Conservation (phyloP, 2,329 filamentous ascomycete species). For the Pestalotiopsis sp. region DNA sequence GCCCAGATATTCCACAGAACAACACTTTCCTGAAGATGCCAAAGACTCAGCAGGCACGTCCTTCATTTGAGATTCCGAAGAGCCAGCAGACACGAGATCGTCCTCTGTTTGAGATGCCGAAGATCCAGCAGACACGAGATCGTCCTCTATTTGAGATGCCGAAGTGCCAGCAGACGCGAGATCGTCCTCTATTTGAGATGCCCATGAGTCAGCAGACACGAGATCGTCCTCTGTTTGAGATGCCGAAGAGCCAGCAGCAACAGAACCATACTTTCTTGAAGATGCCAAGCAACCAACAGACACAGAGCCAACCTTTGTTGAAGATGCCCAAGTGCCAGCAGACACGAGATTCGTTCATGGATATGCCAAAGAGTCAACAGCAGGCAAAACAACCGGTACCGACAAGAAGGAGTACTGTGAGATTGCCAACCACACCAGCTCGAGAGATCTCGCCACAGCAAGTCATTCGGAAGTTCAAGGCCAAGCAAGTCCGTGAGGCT, state of each 20-base stretch:
- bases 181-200: background rate
- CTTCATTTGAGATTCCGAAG: slow-evolving; percentile 17
- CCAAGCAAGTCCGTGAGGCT: background rate
- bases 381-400: background rate
- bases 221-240: too few species aligned
- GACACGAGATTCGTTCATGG: background rate
- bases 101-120: background rate
- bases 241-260: too few species aligned
- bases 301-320: background rate
- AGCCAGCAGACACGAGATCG: background rate
- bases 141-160: slow-evolving; percentile 20
- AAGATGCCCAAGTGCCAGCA: background rate
- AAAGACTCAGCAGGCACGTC: slow-evolving; percentile 11
- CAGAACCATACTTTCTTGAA: slow-evolving; percentile 20
- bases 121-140: slow-evolving; percentile 5
- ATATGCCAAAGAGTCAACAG: background rate
- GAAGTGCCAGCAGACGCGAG: background rate
- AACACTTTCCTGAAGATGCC: too few species aligned
- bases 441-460: background rate
- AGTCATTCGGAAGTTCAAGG: background rate
- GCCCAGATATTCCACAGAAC: background rate
- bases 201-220: too few species aligned
- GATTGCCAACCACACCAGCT: background rate
- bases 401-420: background rate
- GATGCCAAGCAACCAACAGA: slow-evolving; percentile 11